A percentile compares a stretch with the other conserved stretches of the same genome.
These are phyloP conservation scores for Penicillium subrubescens DNA, from an alignment of 495 filamentous ascomycete species.

Conservation along the genomic window DNA sequence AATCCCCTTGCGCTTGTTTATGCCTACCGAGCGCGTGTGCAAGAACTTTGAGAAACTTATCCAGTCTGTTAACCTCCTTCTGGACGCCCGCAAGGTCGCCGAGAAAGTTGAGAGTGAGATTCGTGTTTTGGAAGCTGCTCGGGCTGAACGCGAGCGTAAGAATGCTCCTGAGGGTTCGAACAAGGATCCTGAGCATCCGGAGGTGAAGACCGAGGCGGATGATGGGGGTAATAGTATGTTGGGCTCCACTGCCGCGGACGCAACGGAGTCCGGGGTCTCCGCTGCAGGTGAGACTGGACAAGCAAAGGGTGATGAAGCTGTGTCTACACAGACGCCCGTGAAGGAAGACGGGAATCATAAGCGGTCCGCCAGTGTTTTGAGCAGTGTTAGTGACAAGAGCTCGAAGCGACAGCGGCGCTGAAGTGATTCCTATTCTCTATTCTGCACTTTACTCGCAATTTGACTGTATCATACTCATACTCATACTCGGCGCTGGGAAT, in stretches of 20 bases:
- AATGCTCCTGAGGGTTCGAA: conserved; percentile 14
- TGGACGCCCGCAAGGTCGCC: conserved; percentile 79
- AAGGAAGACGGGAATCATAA: conserved; percentile 55
- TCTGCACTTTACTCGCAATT: conserved; percentile 14
- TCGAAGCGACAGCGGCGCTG: conserved; percentile 72
- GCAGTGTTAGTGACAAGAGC: conserved; percentile 68
- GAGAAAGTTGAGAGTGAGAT: conserved; percentile 90
- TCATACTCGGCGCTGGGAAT: conserved; percentile 3
- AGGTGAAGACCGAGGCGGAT: conserved; percentile 43
- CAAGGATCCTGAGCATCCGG: conserved; percentile 32
- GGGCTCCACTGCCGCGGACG: conserved; percentile 19
- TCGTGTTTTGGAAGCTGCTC: conserved; percentile 64
- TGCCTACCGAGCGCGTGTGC: conserved; percentile 82
- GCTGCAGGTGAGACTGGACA: neutral
- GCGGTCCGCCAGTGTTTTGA: conserved; percentile 76
- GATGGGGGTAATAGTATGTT: conserved; percentile 26
- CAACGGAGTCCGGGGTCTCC: conserved; percentile 1
- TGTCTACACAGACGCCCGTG: conserved; percentile 22
- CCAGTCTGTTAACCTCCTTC: conserved; percentile 66
- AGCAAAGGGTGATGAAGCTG: conserved; percentile 17
- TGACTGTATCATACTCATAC: conserved; percentile 15
- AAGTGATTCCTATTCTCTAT: conserved; percentile 1
- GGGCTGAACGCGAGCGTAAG: conserved; percentile 60
- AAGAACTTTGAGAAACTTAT: conserved; percentile 82
- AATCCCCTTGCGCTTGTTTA: conserved; percentile 73